Conservation (phyloP, 1,284 basidiomycete genomes). For the Tremellales sp. region DNA sequence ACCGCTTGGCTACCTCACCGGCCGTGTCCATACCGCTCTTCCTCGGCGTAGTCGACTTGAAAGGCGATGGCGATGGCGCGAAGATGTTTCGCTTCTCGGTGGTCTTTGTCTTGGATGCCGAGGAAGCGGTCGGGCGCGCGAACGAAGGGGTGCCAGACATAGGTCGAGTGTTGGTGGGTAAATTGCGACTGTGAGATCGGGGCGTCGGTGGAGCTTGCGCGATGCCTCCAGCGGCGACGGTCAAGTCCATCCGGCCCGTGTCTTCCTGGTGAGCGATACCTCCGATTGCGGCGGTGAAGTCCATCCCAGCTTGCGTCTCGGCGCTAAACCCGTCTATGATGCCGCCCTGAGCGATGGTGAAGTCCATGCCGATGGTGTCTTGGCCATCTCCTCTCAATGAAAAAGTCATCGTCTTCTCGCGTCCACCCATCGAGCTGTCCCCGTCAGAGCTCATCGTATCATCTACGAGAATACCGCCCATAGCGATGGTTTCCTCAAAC, state of each 20-base stretch:
- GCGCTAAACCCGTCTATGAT: too few species aligned
- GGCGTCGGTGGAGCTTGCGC: slow-evolving; percentile 4
- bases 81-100: slow-evolving; percentile 40
- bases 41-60: slow-evolving; percentile 25
- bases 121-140: slow-evolving; percentile 39
- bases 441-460: slow-evolving; percentile 24
- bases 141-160: slow-evolving; percentile 33
- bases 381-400: slow-evolving; percentile 14
- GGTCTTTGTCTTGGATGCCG: slow-evolving; percentile 21
- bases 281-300: neutral
- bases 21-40: slow-evolving; percentile 31
- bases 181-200: slow-evolving; percentile 2
- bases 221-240: slow-evolving; percentile 45
- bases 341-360: slow-evolving; percentile 38
- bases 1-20: slow-evolving; percentile 35
- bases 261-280: slow-evolving; percentile 27
- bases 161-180: slow-evolving; percentile 19
- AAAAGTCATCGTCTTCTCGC: slow-evolving; percentile 36
- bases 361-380: slow-evolving; percentile 29
- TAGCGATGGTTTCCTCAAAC: slow-evolving; percentile 44
- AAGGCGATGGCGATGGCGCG: slow-evolving; percentile 34
- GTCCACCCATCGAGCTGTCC: slow-evolving; percentile 24
- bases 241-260: slow-evolving; percentile 50
- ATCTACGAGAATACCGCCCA: slow-evolving; percentile 40
- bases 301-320: too few species aligned